Evolutionary conservation across 208 protist genomes (phyloP).

Genomic region (Crithidia mellificae): DNA sequence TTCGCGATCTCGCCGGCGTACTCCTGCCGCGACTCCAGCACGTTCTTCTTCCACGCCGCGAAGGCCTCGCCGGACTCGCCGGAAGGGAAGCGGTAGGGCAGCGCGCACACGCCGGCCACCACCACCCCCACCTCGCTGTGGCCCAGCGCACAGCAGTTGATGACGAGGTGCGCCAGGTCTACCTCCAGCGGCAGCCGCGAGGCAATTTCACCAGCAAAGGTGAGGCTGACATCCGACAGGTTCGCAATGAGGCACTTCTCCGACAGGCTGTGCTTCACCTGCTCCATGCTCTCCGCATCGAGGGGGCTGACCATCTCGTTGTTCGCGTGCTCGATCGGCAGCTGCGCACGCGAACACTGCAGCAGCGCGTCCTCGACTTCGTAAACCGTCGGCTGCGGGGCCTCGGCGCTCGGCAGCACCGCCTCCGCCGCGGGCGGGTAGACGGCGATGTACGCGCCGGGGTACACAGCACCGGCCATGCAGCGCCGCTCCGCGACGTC

Average conservation of each 20-base stretch:
- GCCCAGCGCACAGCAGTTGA: slow-evolving; percentile 77
- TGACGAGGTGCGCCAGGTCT: slow-evolving; percentile 76
- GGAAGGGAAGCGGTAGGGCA: slow-evolving; percentile 53
- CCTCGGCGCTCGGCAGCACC: slow-evolving; percentile 45
- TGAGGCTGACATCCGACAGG: slow-evolving; percentile 54
- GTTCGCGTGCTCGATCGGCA: slow-evolving; percentile 50
- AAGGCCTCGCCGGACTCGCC: slow-evolving; percentile 35
- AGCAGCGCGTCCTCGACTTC: slow-evolving; percentile 77
- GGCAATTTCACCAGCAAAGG: slow-evolving; percentile 82
- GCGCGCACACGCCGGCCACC: slow-evolving; percentile 59
- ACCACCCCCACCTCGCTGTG: slow-evolving; percentile 70
- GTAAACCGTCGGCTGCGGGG: slow-evolving; percentile 41
- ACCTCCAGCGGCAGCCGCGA: slow-evolving; percentile 72
- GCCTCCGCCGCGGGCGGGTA: slow-evolving; percentile 58
- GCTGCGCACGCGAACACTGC: slow-evolving; percentile 65
- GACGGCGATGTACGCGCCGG: slow-evolving; percentile 77
- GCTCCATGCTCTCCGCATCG: slow-evolving; percentile 63
- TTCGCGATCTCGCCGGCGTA: slow-evolving; percentile 63
- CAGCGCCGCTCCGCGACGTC: slow-evolving; percentile 67
- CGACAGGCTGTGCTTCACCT: slow-evolving; percentile 67
- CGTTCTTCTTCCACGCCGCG: slow-evolving; percentile 38
- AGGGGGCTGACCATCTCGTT: slow-evolving; percentile 42
- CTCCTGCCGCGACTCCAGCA: slow-evolving; percentile 55
- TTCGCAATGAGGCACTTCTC: slow-evolving; percentile 77
- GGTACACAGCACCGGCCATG: slow-evolving; percentile 33